Base-by-base conservation (phyloP, 768 basidiomycete genomes). In the Agrocybe pediades region DNA sequence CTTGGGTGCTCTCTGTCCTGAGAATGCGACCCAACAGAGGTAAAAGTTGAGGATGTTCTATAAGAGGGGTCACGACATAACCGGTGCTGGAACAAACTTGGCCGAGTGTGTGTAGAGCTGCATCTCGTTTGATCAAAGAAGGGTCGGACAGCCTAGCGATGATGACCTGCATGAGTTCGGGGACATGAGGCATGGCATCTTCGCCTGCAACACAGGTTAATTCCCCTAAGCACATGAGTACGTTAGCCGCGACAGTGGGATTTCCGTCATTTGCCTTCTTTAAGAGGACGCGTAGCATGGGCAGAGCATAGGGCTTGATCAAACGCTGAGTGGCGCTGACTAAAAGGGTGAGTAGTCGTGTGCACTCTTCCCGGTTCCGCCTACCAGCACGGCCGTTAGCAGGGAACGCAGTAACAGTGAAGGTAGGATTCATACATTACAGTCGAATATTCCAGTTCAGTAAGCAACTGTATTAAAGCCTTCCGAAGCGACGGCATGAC, bases 401-500 rank as follows among this genome's bases (percentile, higher is more conserved):
- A 30, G 23, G 2, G 33, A 17, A 53, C 33, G 47, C 23, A 36
- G 45, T 3, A 46, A 19, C 25, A 19, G n/a, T 36, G 49, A 20
- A 43, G 1, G 8, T 17, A 46, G 16, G 13, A 62, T 64, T 23
- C 51, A 11, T 36, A 85, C 94, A 75, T 72, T 46, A 94, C 86
- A 2, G 91, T 95, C 3, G 95, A 93, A 65, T 98, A 98, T 72
- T 98, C 95, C 30, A 99, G 74, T 71, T 98, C 97, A 0, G 97
- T 98, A 53, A 99, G 76, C 6, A 99, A 81, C 66, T 98, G 96
- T 51, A 98, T 97, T 54, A 99, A 77, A 1, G 95, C 88, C 70
- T 98, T 98, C 43, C 97, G 83, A 20, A 99, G 76, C 3, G 93
- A 94, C 8, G 97, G 96, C 90, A 99, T 98, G 17, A 99, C 95